A percentile compares a stretch with the other conserved stretches of the same genome.
Evolutionary conservation across 2,329 filamentous ascomycete species (phyloP).

Genomic region (Talaromyces sp.): DNA sequence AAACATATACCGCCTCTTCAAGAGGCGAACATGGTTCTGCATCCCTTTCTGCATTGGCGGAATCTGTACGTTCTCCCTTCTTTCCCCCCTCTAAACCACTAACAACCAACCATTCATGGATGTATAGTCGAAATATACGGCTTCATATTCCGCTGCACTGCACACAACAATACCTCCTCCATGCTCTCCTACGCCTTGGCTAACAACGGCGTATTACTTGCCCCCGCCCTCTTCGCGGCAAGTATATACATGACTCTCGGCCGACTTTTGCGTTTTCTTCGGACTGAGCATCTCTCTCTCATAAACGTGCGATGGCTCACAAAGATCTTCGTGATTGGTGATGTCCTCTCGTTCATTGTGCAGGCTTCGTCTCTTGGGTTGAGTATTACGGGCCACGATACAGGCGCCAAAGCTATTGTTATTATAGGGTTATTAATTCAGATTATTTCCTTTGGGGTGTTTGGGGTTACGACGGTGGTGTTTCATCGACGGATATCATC

Average conservation of each 20-base stretch:
- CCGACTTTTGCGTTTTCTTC: conserved; percentile 30
- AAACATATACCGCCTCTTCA: conserved; percentile 5
- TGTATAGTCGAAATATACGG: background rate
- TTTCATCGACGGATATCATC: background rate
- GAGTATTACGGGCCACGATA: background rate
- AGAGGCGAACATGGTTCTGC: conserved; percentile 33
- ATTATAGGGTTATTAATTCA: background rate
- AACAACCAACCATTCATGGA: background rate
- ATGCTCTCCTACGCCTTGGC: background rate
- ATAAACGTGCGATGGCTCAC: conserved; percentile 33
- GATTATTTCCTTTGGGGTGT: background rate
- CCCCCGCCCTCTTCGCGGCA: conserved; percentile 39
- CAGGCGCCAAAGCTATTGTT: background rate
- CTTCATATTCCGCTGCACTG: background rate
- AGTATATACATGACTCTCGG: conserved; percentile 37
- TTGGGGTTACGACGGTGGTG: background rate
- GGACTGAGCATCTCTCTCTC: conserved; percentile 30
- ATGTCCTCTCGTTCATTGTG: conserved; percentile 35
- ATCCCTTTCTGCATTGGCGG: conserved; percentile 33
- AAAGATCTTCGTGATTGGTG: conserved; percentile 33
- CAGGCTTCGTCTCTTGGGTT: conserved; percentile 20
- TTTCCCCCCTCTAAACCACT: background rate
- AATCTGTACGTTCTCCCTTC: conserved; percentile 29
- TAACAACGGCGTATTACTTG: conserved; percentile 23
- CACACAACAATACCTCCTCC: background rate